Evolutionary conservation across 1,284 basidiomycete genomes (phyloP).

Genomic region (Anthracocystis setariae): DNA sequence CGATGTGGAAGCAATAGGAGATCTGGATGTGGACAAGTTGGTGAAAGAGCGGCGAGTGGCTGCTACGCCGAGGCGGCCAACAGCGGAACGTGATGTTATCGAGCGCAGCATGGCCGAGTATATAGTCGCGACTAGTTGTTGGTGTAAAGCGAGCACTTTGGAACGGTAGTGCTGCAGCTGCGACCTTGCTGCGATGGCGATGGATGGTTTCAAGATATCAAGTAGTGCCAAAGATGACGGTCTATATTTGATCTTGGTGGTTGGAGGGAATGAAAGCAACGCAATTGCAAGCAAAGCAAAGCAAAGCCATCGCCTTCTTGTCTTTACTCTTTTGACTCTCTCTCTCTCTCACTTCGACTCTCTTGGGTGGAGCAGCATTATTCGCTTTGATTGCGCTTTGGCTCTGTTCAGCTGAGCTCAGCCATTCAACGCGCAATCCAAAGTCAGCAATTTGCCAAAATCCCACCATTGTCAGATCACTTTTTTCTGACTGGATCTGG

Average conservation of each 20-base stretch:
- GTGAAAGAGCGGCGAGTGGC: slow-evolving; percentile 22
- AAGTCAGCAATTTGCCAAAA: slow-evolving; percentile 13
- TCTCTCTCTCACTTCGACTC: background rate
- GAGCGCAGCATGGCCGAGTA: slow-evolving; percentile 40
- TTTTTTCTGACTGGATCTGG: background rate
- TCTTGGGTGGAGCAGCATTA: slow-evolving; percentile 6
- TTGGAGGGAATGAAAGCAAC: background rate
- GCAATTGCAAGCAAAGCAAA: too few species aligned
- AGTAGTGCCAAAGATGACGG: too few species aligned
- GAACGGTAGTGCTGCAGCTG: too few species aligned
- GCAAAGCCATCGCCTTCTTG: too few species aligned
- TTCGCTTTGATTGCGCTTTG: background rate
- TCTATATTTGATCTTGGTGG: too few species aligned
- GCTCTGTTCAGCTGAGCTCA: slow-evolving; percentile 16
- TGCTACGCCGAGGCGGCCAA: slow-evolving; percentile 19
- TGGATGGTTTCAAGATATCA: too few species aligned
- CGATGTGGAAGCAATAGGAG: slow-evolving; percentile 21
- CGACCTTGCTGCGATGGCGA: too few species aligned
- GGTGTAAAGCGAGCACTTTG: too few species aligned
- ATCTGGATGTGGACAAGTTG: slow-evolving; percentile 25
- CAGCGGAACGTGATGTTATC: slow-evolving; percentile 37
- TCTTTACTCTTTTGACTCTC: background rate
- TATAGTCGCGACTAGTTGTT: background rate
- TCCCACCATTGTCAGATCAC: slow-evolving; percentile 15
- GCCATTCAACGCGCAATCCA: slow-evolving; percentile 7